These are phyloP conservation scores for Notholithocarpus densiflorus DNA, from an alignment of 306 rosid species.

Conservation along the genomic window DNA sequence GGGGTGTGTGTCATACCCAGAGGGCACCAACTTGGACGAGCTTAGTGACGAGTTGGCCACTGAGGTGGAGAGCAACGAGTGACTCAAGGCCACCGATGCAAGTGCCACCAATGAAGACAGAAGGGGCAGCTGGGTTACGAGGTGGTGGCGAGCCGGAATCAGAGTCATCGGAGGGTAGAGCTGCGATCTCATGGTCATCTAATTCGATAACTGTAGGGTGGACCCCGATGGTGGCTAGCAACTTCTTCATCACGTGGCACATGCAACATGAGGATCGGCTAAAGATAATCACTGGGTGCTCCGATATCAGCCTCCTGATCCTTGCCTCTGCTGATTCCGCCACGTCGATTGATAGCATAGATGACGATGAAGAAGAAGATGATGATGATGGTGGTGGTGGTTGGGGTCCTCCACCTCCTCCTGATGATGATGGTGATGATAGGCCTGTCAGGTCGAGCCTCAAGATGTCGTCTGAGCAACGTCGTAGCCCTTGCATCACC, in stretches of 20 bases:
- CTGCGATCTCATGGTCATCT: slow-evolving; percentile 83
- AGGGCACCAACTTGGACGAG: slow-evolving; percentile 92
- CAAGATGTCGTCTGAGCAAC: slow-evolving; percentile 66
- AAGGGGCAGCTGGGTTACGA: slow-evolving; percentile 38
- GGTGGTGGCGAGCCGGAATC: slow-evolving; percentile 6
- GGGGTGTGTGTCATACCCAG: slow-evolving; percentile 36
- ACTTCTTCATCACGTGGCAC: slow-evolving; percentile 99
- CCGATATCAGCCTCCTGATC: slow-evolving; percentile 89
- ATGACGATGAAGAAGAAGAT: slow-evolving; percentile 31
- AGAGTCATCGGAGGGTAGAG: slow-evolving; percentile 37
- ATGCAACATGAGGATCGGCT: slow-evolving; percentile 88
- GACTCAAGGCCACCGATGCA: slow-evolving; percentile 84
- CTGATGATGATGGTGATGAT: slow-evolving; percentile 4
- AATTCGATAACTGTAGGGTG: slow-evolving; percentile 95
- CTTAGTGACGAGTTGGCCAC: slow-evolving; percentile 87
- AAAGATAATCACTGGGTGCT: slow-evolving; percentile 90
- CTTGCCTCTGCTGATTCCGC: slow-evolving; percentile 74
- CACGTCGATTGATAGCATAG: slow-evolving; percentile 75
- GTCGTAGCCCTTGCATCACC: slow-evolving; percentile 74
- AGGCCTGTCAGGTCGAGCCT: slow-evolving; percentile 43
- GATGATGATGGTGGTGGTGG: slow-evolving; percentile 9
- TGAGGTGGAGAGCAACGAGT: slow-evolving; percentile 93
- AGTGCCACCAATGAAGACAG: slow-evolving; percentile 79
- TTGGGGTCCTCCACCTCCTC: background rate
- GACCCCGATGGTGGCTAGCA: slow-evolving; percentile 81